Evolutionary conservation across 2,329 filamentous ascomycete species (phyloP), one percentile per base, ranked within the genome.

Genomic region (Hyphodiscus sp.): DNA sequence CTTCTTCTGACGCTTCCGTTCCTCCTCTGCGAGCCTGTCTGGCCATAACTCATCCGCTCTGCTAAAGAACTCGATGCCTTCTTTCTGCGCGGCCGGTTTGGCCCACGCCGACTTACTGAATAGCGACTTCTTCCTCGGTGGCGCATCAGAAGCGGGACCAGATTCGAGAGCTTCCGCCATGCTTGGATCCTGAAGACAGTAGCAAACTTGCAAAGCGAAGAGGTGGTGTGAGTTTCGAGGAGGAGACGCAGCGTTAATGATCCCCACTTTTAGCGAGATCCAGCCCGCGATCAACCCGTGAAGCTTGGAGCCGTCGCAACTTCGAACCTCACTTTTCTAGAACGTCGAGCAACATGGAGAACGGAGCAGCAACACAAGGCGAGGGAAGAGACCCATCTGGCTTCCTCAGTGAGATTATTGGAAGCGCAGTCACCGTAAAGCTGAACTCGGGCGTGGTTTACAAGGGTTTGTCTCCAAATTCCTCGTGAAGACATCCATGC

Each of bases 381-480:
- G 89, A 94, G 71, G 87, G 89, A 58, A 92, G 90, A 71, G 94
- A 99, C 71, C 94, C 94, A 3, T 95, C 91, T 13, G 85, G 87
- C 62, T 99, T 99, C 71, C 78, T 99, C 55, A 85, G 87, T 71
- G 90, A 96, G 69, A 96, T 99, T 69, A 95, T 96, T 67, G 91
- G 92, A 57, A 89, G 90, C 60, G 84, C 90, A 41, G 94, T 99
- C 61, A 95, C 90, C 1, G 92, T 99, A 62, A 97, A 97, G 76
- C 81, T 99, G 63, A 99, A 99, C 75, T 96, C 91, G n/a, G 94
- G 94, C 51, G 91, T 96, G 56, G 85, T 97, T 58, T 99, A 96
- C 80, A 96, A 94, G 81, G 94, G 92, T 92, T 56, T 67, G 74
- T 65, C 16, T 38, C 11, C 11, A 16, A 20, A 23, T 11, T 20